Evolutionary conservation across 495 filamentous ascomycete genomes (phyloP), one percentile per base, ranked within the genome.

Genomic region (Neurospora sp.): DNA sequence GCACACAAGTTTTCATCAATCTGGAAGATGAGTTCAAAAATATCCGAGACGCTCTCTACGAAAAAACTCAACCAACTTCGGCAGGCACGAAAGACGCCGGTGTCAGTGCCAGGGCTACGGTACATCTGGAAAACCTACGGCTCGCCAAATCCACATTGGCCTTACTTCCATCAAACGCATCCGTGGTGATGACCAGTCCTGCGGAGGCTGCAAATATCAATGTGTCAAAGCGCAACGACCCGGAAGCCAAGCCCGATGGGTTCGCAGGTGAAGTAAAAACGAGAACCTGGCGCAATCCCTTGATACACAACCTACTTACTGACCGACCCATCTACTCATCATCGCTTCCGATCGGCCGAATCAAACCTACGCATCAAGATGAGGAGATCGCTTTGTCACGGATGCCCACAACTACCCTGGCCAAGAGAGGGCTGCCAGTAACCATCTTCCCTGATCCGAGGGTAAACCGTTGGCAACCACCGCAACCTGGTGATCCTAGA

Each of bases 221-320:
- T 14, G 14, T 44, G 14, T 35, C 75, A 74, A 61, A 74, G 40
- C 12, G 39, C 10, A 72, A 73, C 88, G 88, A 42, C 84, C 88
- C 40, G 79, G 82, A 69, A 53, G 78, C 53, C 40, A 83, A 59
- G 41, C 79, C 79, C 72, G 82, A 72, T 79, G 85, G 72, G 75
- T 82, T 88, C 40, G 81, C 89, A 1, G 89, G 90, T 5, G 89
- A 88, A 68, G 92, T 94, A 2, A 87, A 89, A 65, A 94, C 93
- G 0, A 87, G 93, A 73, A 86, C 88, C 69, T 90, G 90, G 78
- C 89, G 92, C 74, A 98, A 99, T 77, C 94, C 94, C 1, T 86
- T 99, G 12, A 98, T 99, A 71, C 96, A 98, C 81, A 98, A 96
- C 76, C 90, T 98, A 8, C 87, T 99, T 20, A 99, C 96, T 17